Evolutionary conservation across 306 rosid genomes (phyloP), one percentile per base, ranked within the genome.

Genomic region (Corylus heterophylla): DNA sequence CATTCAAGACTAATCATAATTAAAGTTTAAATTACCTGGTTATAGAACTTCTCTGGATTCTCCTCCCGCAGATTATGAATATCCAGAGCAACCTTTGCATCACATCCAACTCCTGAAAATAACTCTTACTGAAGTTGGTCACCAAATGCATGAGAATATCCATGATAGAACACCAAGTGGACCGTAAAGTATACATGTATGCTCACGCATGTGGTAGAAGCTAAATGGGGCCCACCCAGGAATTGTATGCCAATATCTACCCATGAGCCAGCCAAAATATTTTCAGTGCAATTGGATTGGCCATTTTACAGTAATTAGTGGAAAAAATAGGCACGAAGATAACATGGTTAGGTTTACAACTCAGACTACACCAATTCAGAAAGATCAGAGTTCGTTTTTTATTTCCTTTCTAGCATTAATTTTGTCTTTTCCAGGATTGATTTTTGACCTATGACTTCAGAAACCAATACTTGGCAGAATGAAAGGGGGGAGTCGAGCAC

Each of bases 61-160:
- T 96, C 99, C 86, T 96, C 99, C 67, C 99, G 93, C 69, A 96
- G 79, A 85, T 93, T 96, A 90, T 96, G 98, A 80, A 96, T 96
- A 84, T 96, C 99, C 83, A 96, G 85, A 86, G 98, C 98, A 88
- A 96, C 99, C 87, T 96, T 96, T 35, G 99, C 99, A 88, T 96
- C 99, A 77, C 99, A 96, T 18, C 99, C 99, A 81, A 96, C 86
- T 82, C 99, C 99, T 96, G 81, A 67, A 80, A 82, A 62, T 74
- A 76, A 83, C 78, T 70, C 80, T 54, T 44, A 79, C 69, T 69
- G 64, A 84, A 25, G 81, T 69, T 73, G 25, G 67, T 69, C 75
- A 86, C 73, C 39, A 42, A 74, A 80, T 58, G 69, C 78, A 78
- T 74, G 52, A 54, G 42, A 66, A 31, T 52, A 75, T 39, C 13